Percentiles rank a stretch among this genome's conserved stretches.
These are phyloP conservation scores for Astragalus membranaceus DNA, from an alignment of 306 rosid genomes.

Conservation along the genomic window DNA sequence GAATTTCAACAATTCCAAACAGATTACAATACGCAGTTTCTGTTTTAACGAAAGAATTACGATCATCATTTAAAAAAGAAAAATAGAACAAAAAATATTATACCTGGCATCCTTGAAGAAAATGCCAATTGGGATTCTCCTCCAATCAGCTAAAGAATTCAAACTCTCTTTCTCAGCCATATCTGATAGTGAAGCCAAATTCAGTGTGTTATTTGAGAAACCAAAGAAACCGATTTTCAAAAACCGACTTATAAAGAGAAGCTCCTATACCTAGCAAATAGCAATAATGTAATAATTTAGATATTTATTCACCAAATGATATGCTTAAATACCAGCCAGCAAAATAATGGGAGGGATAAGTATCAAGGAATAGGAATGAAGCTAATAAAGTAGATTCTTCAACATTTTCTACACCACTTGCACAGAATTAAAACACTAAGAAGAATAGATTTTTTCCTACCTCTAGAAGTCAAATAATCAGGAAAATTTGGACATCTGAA, in stretches of 20 bases:
- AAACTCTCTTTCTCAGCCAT: constrained; percentile 49
- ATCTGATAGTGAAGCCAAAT: constrained; percentile 12
- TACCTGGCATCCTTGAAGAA: constrained; percentile 76
- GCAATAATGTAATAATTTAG: constrained; percentile 7
- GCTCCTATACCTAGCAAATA: constrained; percentile 14
- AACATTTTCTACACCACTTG: neutral
- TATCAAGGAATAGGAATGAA: constrained; percentile 17
- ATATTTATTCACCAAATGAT: constrained; percentile 1
- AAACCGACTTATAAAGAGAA: neutral
- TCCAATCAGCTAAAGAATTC: constrained; percentile 36
- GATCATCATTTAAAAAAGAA: neutral
- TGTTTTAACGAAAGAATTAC: neutral
- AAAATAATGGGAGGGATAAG: constrained; percentile 16
- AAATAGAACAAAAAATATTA: neutral
- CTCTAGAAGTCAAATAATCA: neutral
- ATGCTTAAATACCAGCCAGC: constrained; percentile 9
- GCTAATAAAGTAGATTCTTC: constrained; percentile 10
- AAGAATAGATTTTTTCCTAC: neutral
- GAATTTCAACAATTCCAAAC: neutral
- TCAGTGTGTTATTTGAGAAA: constrained; percentile 13
- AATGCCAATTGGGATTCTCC: constrained; percentile 39
- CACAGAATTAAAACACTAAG: neutral
- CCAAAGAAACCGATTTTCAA: neutral
- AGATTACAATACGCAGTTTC: neutral
- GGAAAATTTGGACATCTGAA: neutral